phyloP scores from a whole-genome alignment of 345 rosid genomes.

The Salix suchowensis region DNA sequence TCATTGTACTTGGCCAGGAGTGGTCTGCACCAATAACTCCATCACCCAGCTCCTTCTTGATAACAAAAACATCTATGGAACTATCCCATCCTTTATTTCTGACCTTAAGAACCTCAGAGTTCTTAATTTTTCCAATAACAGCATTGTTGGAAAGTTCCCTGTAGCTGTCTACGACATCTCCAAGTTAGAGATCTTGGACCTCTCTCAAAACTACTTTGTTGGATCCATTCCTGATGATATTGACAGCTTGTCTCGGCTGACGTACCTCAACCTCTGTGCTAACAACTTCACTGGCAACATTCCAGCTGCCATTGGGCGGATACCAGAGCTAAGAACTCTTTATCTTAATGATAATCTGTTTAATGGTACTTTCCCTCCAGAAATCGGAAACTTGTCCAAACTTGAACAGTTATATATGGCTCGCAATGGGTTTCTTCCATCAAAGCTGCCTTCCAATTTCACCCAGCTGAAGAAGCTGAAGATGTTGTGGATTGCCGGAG shows the following conservation, averaged over 20 bases:
- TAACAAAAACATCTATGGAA: conserved; percentile 32
- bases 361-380: conserved; percentile 38
- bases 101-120: conserved; percentile 31
- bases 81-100: conserved; percentile 69
- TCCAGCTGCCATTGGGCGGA: conserved; percentile 34
- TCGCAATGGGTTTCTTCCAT: conserved; percentile 35
- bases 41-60: conserved; percentile 44
- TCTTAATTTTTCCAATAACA: conserved; percentile 32
- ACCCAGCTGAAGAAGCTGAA: conserved; percentile 45
- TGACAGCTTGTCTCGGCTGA: conserved; percentile 20
- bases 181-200: conserved; percentile 56
- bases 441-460: conserved; percentile 53
- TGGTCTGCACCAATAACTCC: conserved; percentile 33
- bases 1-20: conserved; percentile 57
- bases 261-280: not conserved
- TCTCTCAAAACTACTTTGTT: conserved; percentile 58
- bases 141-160: conserved; percentile 39
- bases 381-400: conserved; percentile 53
- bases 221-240: conserved; percentile 63
- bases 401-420: conserved; percentile 52
- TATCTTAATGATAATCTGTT: conserved; percentile 26
- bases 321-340: conserved; percentile 31
- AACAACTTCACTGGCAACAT: conserved; percentile 43
- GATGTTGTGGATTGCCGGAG: conserved; percentile 11
- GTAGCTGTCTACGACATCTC: conserved; percentile 35